Base-by-base conservation (phyloP, 192 early-diverging fungal species). In the Radiomyces spectabilis region DNA sequence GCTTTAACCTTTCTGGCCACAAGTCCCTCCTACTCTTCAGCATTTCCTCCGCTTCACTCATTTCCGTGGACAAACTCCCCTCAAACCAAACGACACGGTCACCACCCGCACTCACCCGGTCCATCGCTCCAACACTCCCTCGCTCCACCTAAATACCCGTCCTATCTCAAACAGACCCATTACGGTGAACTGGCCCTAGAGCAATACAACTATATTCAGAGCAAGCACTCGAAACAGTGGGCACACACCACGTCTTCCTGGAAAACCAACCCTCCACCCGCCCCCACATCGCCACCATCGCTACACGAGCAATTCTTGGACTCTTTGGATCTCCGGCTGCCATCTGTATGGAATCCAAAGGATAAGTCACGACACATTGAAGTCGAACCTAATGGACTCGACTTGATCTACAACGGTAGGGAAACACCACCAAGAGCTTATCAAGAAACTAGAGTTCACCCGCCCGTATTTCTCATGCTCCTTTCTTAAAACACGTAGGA, bases 121-220 rank as follows among this genome's bases (percentile, higher is more conserved):
- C 13, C 44, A 15, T 34, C 55, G 25, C 37, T 41, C 15, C 32
- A 41, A 40, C 47, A 29, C 5, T 64, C 62, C 12, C 18, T 64
- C 10, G 19, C 32, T 8, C 52, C 52, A 35, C 64, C 64, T 16
- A 53, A 47, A 41, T 55, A 54, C 34, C 64, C 64, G 25, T 12
- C 15, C 19, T 66, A 66, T 31, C 51, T 66, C 10, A 52, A 54
- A 21, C 37, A 59, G 5, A 60, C 64, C n/a, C 42, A 54, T 15
- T 66, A 60, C 39, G 51, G 21, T 1, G 33, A 27, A 5, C 46
- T 66, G 22, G 52, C 33, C 1, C 30, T 41, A 19, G 57, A 59
- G 16, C 64, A 66, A 38, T 66, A 66, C n/a, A n/a, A n/a, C n/a
- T n/a, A n/a, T n/a, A n/a, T n/a, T 30, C 45, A 48, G 19, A 24